These are phyloP conservation scores for Prunus kanzakura DNA, from an alignment of 306 rosid species.

Conservation along the genomic window DNA sequence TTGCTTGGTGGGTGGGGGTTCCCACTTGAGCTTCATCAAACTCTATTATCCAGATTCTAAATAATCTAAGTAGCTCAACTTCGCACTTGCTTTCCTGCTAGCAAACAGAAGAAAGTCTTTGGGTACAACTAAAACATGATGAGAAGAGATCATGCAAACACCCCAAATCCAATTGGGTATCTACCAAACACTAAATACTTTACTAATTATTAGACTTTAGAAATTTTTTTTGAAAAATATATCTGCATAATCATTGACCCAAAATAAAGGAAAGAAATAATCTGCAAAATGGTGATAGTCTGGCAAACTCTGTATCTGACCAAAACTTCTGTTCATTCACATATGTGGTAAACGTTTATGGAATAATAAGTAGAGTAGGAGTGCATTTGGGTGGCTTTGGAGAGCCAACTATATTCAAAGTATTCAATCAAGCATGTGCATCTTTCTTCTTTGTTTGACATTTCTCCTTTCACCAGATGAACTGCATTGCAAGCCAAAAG, in stretches of 20 bases:
- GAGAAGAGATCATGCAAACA: background rate
- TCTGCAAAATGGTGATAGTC: background rate
- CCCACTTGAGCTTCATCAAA: background rate
- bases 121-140: background rate
- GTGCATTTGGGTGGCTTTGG: conserved; percentile 20
- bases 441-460: background rate
- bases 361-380: background rate
- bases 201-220: no score
- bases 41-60: background rate
- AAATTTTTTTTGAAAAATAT: background rate
- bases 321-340: conserved; percentile 16
- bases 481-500: conserved; percentile 42
- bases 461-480: conserved; percentile 36
- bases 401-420: background rate
- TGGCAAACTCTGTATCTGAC: background rate
- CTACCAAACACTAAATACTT: background rate
- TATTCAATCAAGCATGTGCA: background rate
- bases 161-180: background rate
- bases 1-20: background rate
- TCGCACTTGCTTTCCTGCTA: background rate
- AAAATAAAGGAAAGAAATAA: background rate
- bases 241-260: background rate
- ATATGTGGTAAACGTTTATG: background rate
- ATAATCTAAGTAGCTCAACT: background rate
- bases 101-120: background rate